phyloP scores from a whole-genome alignment of 2,329 filamentous ascomycete genomes.

The Aureobasidium sp. region DNA sequence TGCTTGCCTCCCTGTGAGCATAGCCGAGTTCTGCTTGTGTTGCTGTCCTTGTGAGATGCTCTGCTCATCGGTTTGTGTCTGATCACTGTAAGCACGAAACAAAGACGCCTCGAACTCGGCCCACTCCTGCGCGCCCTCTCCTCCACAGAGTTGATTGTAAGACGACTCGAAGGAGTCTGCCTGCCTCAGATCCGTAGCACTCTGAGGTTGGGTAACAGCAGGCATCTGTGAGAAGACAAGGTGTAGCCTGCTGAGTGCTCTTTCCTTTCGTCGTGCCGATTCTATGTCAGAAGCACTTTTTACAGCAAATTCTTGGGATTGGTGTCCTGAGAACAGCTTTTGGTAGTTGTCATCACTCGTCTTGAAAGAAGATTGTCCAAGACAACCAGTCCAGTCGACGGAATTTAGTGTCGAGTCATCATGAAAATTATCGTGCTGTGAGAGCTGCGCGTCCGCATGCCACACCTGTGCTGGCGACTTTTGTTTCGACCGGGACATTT shows the following conservation, averaged over 20 bases:
- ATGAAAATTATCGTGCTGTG: neutral
- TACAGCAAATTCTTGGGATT: neutral
- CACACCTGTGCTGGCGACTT: neutral
- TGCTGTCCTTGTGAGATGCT: neutral
- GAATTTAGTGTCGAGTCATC: neutral
- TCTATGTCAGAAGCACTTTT: neutral
- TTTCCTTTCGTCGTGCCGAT: neutral
- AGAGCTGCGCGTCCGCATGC: neutral
- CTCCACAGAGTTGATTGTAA: conserved; percentile 6
- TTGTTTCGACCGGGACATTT: neutral
- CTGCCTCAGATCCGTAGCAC: neutral
- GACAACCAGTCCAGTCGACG: neutral
- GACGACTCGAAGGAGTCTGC: neutral
- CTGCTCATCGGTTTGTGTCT: neutral
- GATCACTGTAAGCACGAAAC: neutral
- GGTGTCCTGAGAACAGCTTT: neutral
- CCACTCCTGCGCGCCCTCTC: neutral
- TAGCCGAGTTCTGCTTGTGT: neutral
- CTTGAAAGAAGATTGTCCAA: neutral
- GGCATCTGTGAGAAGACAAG: conserved; percentile 1
- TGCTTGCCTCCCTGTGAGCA: neutral
- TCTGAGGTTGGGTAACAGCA: neutral
- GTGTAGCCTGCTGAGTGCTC: neutral
- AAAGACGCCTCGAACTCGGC: neutral
- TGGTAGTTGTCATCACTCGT: neutral